These are phyloP conservation scores for Hemileccinum rubropunctum DNA, from an alignment of 768 basidiomycete genomes.

Conservation along the genomic window DNA sequence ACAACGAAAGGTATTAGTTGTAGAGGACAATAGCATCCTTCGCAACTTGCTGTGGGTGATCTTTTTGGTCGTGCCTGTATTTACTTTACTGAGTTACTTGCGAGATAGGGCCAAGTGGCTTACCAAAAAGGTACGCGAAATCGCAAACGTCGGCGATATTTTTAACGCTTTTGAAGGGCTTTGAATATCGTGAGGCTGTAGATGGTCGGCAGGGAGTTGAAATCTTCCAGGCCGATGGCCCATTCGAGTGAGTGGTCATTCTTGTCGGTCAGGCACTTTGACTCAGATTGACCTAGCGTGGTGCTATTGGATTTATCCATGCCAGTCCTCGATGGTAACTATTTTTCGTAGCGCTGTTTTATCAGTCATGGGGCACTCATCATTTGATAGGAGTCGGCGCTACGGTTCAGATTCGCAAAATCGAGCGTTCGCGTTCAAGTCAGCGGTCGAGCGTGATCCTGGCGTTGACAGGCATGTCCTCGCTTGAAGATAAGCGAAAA, in stretches of 20 bases:
- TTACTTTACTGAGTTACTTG: conserved; percentile 11
- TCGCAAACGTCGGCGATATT: not conserved
- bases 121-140: conserved; percentile 44
- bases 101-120: conserved; percentile 59
- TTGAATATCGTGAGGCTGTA: conserved; percentile 72
- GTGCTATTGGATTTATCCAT: conserved; percentile 89
- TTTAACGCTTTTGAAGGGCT: conserved; percentile 45
- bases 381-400: conserved; percentile 66
- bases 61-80: conserved; percentile 1
- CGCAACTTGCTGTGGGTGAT: conserved; percentile 73
- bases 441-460: conserved; percentile 56
- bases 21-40: conserved; percentile 89
- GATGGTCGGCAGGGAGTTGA: conserved; percentile 86
- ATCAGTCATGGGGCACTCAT: not conserved
- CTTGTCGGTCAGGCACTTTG: not conserved
- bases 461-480: conserved; percentile 92
- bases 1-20: conserved; percentile 68
- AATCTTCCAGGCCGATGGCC: conserved; percentile 65
- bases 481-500: conserved; percentile 84
- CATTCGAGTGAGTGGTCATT: conserved; percentile 71
- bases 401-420: conserved; percentile 74
- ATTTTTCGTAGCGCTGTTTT: not conserved
- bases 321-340: conserved; percentile 85
- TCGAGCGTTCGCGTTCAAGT: conserved; percentile 50
- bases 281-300: conserved; percentile 47